phyloP scores from a whole-genome alignment of 2,329 filamentous ascomycete genomes.

The Neofusicoccum sp. region DNA sequence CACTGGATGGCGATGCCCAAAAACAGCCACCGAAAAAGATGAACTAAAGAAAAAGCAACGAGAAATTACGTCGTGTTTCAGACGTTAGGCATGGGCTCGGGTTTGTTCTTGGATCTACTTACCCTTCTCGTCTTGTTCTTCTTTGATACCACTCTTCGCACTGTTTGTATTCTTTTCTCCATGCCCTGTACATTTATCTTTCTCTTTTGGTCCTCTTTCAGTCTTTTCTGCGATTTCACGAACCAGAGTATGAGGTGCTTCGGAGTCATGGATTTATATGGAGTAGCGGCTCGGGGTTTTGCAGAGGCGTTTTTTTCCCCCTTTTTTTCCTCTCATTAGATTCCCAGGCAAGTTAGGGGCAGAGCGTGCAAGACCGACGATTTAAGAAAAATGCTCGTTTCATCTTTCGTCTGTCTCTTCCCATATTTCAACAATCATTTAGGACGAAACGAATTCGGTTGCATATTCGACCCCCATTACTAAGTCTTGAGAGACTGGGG shows the following conservation, averaged over 20 bases:
- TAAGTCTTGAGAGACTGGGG: too few relatives aligned
- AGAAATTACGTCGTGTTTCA: background rate
- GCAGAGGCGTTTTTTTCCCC: too few relatives aligned
- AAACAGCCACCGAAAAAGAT: background rate
- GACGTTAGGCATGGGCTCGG: background rate
- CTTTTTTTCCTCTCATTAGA: too few relatives aligned
- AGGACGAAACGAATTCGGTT: too few relatives aligned
- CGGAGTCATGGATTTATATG: background rate
- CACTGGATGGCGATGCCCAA: background rate
- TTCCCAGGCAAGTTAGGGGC: too few relatives aligned
- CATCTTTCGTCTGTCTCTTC: too few relatives aligned
- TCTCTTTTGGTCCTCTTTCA: background rate
- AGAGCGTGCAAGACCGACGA: too few relatives aligned
- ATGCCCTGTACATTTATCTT: background rate
- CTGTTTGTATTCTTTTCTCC: background rate
- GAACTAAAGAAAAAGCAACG: background rate
- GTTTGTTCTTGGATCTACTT: background rate
- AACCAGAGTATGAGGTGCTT: background rate
- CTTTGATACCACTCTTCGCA: too few relatives aligned
- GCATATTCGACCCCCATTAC: too few relatives aligned
- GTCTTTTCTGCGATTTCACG: background rate
- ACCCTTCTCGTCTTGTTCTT: background rate
- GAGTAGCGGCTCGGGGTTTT: too few relatives aligned
- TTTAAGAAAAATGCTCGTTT: too few relatives aligned
- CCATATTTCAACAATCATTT: too few relatives aligned